Evolutionary conservation across 176 grass and related monocot genomes (phyloP).

Genomic region (Oryza rufipogon): DNA sequence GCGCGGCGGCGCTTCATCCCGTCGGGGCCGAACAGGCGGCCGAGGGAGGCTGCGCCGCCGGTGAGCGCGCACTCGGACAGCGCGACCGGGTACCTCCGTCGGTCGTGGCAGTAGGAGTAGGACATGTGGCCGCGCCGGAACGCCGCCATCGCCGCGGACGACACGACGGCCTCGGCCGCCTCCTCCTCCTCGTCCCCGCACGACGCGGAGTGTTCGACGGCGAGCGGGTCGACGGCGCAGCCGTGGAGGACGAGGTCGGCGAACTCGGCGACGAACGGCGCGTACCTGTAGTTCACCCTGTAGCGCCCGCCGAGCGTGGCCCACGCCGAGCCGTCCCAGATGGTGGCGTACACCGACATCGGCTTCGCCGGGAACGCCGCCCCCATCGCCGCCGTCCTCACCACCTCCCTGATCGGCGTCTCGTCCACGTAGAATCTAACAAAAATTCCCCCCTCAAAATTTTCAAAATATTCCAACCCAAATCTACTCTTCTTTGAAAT

Average conservation of each 20-base stretch:
- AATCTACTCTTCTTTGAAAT: conserved; percentile 10
- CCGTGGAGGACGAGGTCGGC: conserved; percentile 61
- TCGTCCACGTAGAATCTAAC: conserved; percentile 86
- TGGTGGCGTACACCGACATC: conserved; percentile 91
- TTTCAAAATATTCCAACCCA: background rate
- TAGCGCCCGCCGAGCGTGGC: conserved; percentile 87
- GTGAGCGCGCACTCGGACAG: conserved; percentile 57
- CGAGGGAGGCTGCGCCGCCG: background rate
- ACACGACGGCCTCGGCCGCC: background rate
- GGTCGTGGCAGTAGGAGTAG: conserved; percentile 89
- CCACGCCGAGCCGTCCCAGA: conserved; percentile 94
- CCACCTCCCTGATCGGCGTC: conserved; percentile 79
- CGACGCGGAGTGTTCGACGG: conserved; percentile 11
- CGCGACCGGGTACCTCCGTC: conserved; percentile 48
- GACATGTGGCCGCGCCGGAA: conserved; percentile 71
- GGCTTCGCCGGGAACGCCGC: conserved; percentile 82
- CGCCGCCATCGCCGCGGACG: conserved; percentile 51
- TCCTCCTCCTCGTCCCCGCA: conserved; percentile 13
- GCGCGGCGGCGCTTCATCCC: conserved; percentile 46
- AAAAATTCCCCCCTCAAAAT: background rate
- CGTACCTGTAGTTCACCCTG: conserved; percentile 88
- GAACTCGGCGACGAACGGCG: conserved; percentile 86
- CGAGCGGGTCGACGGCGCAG: conserved; percentile 58
- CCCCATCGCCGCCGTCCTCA: conserved; percentile 65
- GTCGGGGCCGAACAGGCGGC: conserved; percentile 53